Evolutionary conservation across 257 asterid genomes (phyloP).

Genomic region (Osmanthus fragrans): DNA sequence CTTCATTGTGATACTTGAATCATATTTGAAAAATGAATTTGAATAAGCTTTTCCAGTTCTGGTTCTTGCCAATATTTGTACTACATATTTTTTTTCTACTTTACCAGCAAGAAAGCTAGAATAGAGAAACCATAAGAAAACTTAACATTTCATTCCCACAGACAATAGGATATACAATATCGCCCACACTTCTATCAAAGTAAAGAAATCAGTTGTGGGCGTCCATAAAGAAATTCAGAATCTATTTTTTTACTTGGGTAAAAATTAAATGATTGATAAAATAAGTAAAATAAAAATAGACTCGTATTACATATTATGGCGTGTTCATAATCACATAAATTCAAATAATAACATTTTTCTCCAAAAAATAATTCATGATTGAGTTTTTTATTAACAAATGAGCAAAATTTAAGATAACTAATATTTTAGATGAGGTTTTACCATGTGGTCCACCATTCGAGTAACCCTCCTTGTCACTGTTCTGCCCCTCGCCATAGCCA

Average conservation of each 20-base stretch:
- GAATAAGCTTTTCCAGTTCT: neutral
- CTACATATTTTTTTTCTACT: neutral
- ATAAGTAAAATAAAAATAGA: neutral
- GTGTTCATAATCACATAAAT: neutral
- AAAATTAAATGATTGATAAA: neutral
- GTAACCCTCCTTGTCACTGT: slow-evolving; percentile 26
- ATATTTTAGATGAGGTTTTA: slow-evolving; percentile 42
- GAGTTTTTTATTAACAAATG: neutral
- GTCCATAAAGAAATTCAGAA: too few relatives aligned
- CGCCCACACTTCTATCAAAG: neutral
- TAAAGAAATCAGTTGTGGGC: too few relatives aligned
- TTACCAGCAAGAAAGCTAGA: neutral
- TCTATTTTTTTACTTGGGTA: too few relatives aligned
- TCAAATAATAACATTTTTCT: neutral
- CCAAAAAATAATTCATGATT: neutral
- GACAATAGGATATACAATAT: neutral
- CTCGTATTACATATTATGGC: neutral
- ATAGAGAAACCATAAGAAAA: neutral
- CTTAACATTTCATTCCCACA: neutral
- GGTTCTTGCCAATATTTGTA: neutral
- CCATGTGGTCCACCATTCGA: slow-evolving; percentile 26
- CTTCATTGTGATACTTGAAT: neutral
- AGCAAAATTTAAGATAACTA: slow-evolving; percentile 3
- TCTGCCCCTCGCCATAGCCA: slow-evolving; percentile 49
- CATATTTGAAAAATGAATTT: neutral